Conservation (phyloP, 2,329 filamentous ascomycete species). For the Stemphylium lycopersici region DNA sequence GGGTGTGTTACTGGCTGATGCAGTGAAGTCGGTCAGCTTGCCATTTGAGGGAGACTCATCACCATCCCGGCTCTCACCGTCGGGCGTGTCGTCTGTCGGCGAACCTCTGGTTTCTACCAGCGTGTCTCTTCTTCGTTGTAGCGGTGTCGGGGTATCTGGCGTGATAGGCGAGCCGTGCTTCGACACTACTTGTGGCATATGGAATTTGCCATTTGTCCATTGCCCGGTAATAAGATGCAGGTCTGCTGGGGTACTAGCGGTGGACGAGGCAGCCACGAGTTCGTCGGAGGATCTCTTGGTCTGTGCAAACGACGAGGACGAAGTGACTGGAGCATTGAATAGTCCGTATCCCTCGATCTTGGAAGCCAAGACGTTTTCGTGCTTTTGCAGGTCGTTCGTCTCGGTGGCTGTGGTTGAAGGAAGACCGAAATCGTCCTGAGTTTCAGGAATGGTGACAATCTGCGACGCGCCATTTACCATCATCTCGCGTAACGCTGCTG, state of each 20-base stretch:
- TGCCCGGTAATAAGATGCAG: conserved; percentile 9
- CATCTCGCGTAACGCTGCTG: conserved; percentile 18
- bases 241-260: conserved; percentile 35
- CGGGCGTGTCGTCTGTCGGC: conserved; percentile 12
- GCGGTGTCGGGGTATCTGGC: conserved; percentile 30
- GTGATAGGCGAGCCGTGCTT: conserved; percentile 21
- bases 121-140: conserved; percentile 24
- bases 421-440: conserved; percentile 40
- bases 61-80: not conserved
- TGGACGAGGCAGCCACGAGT: conserved; percentile 35
- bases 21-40: not conserved
- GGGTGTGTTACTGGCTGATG: not conserved
- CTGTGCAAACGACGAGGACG: conserved; percentile 39
- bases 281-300: conserved; percentile 45
- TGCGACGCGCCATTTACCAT: conserved; percentile 20
- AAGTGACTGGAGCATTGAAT: conserved; percentile 12
- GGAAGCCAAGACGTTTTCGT: conserved; percentile 20
- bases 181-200: conserved; percentile 15
- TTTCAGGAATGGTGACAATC: conserved; percentile 13
- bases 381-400: conserved; percentile 18
- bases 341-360: conserved; percentile 37
- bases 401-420: conserved; percentile 35
- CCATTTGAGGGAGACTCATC: conserved; percentile 3
- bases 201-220: conserved; percentile 24
- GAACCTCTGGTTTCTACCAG: conserved; percentile 3